Percentiles rank a stretch among this genome's conserved stretches.
phyloP scores from a whole-genome alignment of 2,329 filamentous ascomycete genomes.

The Fusarium sp. region DNA sequence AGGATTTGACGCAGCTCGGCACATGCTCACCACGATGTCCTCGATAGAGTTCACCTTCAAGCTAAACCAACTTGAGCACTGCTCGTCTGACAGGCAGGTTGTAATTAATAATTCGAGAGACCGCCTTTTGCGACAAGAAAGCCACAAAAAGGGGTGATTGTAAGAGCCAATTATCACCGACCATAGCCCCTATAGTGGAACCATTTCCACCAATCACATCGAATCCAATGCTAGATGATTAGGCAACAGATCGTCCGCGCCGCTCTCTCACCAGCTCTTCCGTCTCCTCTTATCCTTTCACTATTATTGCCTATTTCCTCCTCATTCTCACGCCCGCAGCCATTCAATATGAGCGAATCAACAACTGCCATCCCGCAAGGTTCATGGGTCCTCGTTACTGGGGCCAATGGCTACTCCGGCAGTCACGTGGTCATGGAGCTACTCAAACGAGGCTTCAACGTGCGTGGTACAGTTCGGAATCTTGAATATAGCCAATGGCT shows the following conservation, averaged over 20 bases:
- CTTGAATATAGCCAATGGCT: conserved; percentile 4
- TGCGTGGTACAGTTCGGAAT: conserved; percentile 7
- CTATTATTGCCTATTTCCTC: not conserved
- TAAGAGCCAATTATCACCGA: not conserved
- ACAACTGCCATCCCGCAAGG: not conserved
- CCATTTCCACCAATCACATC: not conserved
- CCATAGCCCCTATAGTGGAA: not conserved
- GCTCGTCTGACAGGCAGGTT: not conserved
- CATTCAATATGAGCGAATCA: not conserved
- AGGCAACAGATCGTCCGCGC: not conserved
- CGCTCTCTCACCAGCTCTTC: not conserved
- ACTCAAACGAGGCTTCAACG: not conserved
- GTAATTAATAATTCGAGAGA: not conserved
- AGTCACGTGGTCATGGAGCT: conserved; percentile 1
- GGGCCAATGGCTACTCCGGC: conserved; percentile 2
- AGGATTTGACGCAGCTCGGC: not conserved
- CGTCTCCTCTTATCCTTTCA: not conserved
- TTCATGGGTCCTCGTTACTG: conserved; percentile 5
- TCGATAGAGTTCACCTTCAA: not conserved
- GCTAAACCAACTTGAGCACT: not conserved
- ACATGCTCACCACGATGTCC: not conserved
- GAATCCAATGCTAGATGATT: not conserved
- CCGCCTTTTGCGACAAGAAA: not conserved
- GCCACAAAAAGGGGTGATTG: not conserved
- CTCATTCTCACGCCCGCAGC: not conserved